Conservation (phyloP, 2,329 filamentous ascomycete genomes). For the Xylariaceae sp. region DNA sequence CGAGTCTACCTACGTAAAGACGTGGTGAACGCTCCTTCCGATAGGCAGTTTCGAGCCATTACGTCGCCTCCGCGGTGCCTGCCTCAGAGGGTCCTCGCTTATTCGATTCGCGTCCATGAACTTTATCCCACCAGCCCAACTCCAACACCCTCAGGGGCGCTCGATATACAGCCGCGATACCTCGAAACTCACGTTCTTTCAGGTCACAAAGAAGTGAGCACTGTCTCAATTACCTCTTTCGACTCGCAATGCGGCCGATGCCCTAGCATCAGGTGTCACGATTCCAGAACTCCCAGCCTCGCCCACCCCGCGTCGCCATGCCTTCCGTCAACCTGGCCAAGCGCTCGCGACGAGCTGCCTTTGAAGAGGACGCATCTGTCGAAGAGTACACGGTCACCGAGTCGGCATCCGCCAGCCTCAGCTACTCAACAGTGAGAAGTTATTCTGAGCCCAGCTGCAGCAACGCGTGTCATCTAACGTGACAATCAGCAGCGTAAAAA, state of each 20-base stretch:
- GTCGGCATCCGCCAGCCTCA: conserved; percentile 38
- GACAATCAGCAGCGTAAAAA: conserved; percentile 35
- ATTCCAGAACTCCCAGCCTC: not conserved
- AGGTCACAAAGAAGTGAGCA: not conserved
- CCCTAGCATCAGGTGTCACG: not conserved
- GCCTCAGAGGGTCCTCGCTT: not conserved
- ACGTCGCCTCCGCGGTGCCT: not conserved
- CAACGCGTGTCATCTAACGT: conserved; percentile 7
- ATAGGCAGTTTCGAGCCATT: not conserved
- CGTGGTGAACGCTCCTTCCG: not conserved
- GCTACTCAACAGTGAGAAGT: conserved; percentile 36
- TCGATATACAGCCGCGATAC: not conserved
- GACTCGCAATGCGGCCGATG: conserved; percentile 13
- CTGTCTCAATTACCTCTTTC: not conserved
- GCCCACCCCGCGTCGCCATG: conserved; percentile 20
- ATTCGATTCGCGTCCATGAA: not conserved
- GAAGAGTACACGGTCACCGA: conserved; percentile 35
- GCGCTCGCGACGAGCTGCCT: conserved; percentile 37
- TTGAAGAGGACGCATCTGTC: conserved; percentile 32
- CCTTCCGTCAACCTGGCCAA: conserved; percentile 34
- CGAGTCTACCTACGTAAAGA: not conserved
- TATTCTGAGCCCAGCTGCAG: not conserved
- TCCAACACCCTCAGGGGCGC: not conserved
- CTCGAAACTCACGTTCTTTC: not conserved
- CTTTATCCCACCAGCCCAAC: not conserved